Base-by-base conservation (phyloP, 2,329 filamentous ascomycete species). In the Macrophomina phaseolina region DNA sequence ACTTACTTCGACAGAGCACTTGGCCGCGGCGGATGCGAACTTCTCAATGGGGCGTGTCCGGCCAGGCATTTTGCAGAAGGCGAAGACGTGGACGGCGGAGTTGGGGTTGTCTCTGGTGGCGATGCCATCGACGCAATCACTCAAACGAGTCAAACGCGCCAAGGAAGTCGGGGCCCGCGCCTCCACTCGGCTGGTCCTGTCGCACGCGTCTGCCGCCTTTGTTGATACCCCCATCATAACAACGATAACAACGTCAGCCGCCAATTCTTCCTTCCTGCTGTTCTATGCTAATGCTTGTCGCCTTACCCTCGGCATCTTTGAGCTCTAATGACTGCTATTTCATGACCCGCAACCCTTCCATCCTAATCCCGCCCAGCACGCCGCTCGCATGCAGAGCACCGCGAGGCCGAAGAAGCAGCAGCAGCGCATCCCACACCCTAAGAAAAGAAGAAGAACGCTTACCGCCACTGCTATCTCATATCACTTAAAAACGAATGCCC, bases 31-130 rank as follows among this genome's bases (percentile, higher is more conserved):
- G 69, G 86, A 82, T 16, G 89, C 89, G 73, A 92, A 85, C 70
- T 89, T 91, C 74, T 91, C 88, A 69, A 92, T 87, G 28, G 90
- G 90, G 68, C 89, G 82, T 67, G 83, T 86, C 69, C 84, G 81
- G 65, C 77, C 78, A 3, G 84, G 76, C 79, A 85, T 83, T 34
- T 61, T 1, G 40, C 6, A 16, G 42, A 11, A 16, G 66, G 34
- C 53, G 55, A 16, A 30, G 16, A 36, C 18, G 18, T 32, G 32
- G n/a, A 36, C 40, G 14, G 34, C 38, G 34, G 53, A 36, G 36
- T 40, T n/a, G 32, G 32, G 34, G 36, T 18, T n/a, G 51, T 65
- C 38, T 55, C 30, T 11, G 40, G 14, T 28, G 34, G 36, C 34
- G 62, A 30, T 14, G 40, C 14, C 42, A 28, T 49, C n/a, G 30